phyloP scores from a whole-genome alignment of 2,329 filamentous ascomycete genomes.

The Penicillium sp. region DNA sequence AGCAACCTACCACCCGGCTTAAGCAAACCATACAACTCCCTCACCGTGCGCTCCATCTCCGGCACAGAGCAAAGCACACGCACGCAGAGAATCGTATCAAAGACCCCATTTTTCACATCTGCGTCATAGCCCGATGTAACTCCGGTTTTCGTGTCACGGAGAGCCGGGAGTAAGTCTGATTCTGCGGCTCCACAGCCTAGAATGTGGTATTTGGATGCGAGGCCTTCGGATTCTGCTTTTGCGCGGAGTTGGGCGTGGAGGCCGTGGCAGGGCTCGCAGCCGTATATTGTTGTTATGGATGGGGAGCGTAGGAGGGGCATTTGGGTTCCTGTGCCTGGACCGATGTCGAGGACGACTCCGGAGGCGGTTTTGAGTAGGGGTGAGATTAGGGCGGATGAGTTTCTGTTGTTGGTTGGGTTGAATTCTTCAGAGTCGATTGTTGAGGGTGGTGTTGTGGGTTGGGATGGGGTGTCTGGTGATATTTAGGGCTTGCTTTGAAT shows the following conservation, averaged over 20 bases:
- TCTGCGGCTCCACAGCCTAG: constrained; percentile 48
- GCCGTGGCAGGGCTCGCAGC: constrained; percentile 50
- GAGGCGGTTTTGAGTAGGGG: constrained; percentile 38
- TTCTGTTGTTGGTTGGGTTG: constrained; percentile 15
- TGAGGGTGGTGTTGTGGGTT: constrained; percentile 5
- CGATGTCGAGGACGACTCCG: constrained; percentile 48
- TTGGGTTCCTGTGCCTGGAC: constrained; percentile 52
- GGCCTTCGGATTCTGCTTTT: constrained; percentile 40
- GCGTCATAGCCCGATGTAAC: constrained; percentile 25
- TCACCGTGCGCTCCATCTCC: constrained; percentile 43
- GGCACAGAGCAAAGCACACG: constrained; percentile 55
- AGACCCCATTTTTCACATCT: constrained; percentile 36
- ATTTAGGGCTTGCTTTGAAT: neutral
- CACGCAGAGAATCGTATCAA: constrained; percentile 54
- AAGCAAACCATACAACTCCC: constrained; percentile 48
- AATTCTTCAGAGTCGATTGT: neutral
- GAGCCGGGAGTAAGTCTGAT: constrained; percentile 41
- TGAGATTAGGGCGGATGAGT: constrained; percentile 40
- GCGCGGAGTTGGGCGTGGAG: constrained; percentile 45
- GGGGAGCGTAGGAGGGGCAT: constrained; percentile 44
- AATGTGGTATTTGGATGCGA: constrained; percentile 49
- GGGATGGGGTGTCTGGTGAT: constrained; percentile 5
- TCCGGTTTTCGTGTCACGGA: constrained; percentile 21
- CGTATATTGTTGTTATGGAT: constrained; percentile 49
- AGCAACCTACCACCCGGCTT: constrained; percentile 54